Base-by-base conservation (phyloP, 768 basidiomycete species). In the Phlebiopsis gigantea region DNA sequence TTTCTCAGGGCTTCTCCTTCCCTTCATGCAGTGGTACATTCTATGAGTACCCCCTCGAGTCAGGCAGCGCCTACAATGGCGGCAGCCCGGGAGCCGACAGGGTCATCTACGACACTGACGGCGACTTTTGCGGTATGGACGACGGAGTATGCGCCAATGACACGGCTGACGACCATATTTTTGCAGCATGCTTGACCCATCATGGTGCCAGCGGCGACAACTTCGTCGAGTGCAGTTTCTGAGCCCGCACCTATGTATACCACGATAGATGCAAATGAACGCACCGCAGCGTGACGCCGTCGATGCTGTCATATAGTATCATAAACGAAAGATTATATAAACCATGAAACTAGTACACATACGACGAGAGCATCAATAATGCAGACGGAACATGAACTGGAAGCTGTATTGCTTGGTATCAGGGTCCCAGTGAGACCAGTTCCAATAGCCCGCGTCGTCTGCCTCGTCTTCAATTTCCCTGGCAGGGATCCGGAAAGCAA, bases 391-490 rank as follows among this genome's bases (percentile, higher is more conserved):
- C 85, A 98, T 90, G 77, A 98, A 96, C 73, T 97, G 95, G 78
- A 96, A 95, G 69, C 87, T 92, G 71, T 94, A 96, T 72, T 97
- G 93, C 73, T 98, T 98, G 51, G 94, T 96, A 69, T 99, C 96
- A n/a, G 90, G 85, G 69, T 98, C 97, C 97, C 96, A 98, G 67
- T 98, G 91, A 41, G 95, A 95, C 97, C 97, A 99, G 65, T 91
- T 92, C 89, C 90, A 93, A 62, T 87, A 90, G 15, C 87, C 87
- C 26, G 88, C 89, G 64, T 95, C 93, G 58, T 93, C 88, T 46
- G 90, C 82, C 66, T 93, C 93, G 65, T 96, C 93, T 72, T 98
- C 95, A 59, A 99, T 95, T 72, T 98, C 95, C 50, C 92, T 84
- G 24, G 97, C 90, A 46, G 96, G 97, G 66, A 99, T 93, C 17